A percentile compares a stretch with the other conserved stretches of the same genome.
Conservation (phyloP, 2,329 filamentous ascomycete genomes). For the Basipetospora sp. region DNA sequence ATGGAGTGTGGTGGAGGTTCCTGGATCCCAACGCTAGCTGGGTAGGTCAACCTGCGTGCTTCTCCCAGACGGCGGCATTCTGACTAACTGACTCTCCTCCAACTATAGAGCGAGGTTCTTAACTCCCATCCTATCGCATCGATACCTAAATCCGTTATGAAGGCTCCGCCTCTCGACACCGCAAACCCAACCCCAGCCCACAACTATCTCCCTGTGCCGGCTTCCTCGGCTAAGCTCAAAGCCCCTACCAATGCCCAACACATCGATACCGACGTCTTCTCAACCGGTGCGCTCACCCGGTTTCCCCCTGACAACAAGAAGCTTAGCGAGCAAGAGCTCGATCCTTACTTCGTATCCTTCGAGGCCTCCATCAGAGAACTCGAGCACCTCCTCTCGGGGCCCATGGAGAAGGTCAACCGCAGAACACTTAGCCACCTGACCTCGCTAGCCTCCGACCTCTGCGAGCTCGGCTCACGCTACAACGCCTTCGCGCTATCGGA, state of each 20-base stretch:
- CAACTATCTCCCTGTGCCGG: constrained; percentile 72
- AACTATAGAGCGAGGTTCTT: constrained; percentile 69
- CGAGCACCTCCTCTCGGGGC: constrained; percentile 73
- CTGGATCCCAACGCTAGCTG: constrained; percentile 96
- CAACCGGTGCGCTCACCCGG: constrained; percentile 26
- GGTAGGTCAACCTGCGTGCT: constrained; percentile 42
- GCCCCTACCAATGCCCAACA: constrained; percentile 24
- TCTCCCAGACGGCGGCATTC: too few species aligned
- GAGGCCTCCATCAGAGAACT: constrained; percentile 85
- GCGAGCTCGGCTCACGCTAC: constrained; percentile 86
- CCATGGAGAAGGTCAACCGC: constrained; percentile 93
- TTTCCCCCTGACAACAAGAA: constrained; percentile 69
- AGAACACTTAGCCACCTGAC: constrained; percentile 75
- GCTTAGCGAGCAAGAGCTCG: constrained; percentile 75
- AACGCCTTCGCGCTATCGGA: constrained; percentile 95
- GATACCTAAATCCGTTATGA: constrained; percentile 84
- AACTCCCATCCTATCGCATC: constrained; percentile 80
- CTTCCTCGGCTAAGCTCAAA: constrained; percentile 73
- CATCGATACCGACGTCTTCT: constrained; percentile 16
- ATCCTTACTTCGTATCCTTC: constrained; percentile 90
- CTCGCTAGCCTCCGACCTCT: constrained; percentile 70
- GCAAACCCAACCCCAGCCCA: constrained; percentile 85
- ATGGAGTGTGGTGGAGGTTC: constrained; percentile 96
- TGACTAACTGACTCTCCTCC: too few species aligned
- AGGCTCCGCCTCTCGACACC: constrained; percentile 85